Percentiles rank a stretch among this genome's conserved stretches.
Conservation (phyloP, 1,284 basidiomycete species). For the Sutorius eximius region DNA sequence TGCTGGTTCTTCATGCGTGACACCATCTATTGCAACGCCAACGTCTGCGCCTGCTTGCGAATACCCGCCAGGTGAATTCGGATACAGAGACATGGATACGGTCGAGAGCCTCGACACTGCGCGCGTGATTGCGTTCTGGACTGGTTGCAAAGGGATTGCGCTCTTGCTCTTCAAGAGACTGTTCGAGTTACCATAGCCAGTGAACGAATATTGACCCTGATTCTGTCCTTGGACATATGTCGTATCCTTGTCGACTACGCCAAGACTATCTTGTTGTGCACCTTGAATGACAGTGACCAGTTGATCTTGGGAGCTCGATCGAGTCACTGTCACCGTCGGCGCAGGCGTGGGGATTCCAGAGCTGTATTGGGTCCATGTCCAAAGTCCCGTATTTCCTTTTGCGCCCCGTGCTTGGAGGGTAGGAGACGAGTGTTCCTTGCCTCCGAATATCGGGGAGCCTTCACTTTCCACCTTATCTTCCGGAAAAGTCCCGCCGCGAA, state of each 20-base stretch:
- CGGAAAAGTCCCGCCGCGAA: constrained; percentile 51
- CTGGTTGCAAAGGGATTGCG: constrained; percentile 35
- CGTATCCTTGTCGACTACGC: constrained; percentile 1
- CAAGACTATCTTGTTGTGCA: background rate
- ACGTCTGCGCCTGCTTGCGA: constrained; percentile 34
- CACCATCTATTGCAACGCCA: constrained; percentile 46
- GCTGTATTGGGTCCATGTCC: constrained; percentile 67
- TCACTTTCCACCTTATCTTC: constrained; percentile 47
- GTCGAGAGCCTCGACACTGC: constrained; percentile 49
- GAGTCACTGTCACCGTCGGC: constrained; percentile 30
- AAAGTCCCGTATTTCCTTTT: constrained; percentile 40
- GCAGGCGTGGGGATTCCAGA: constrained; percentile 37
- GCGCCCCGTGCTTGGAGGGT: constrained; percentile 35
- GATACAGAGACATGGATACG: constrained; percentile 54
- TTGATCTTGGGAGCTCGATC: constrained; percentile 23
- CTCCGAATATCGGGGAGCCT: constrained; percentile 73
- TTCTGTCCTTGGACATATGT: constrained; percentile 10
- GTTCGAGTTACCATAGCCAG: constrained; percentile 19
- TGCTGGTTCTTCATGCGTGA: constrained; percentile 45
- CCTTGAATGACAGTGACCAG: constrained; percentile 3
- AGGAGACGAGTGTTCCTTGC: constrained; percentile 61
- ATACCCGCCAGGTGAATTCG: constrained; percentile 42
- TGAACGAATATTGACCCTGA: constrained; percentile 26
- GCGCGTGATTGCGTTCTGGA: constrained; percentile 38
- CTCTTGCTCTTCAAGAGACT: constrained; percentile 24